These are phyloP conservation scores for Singerocomus inundabilis DNA, from an alignment of 1,284 basidiomycete species.

Conservation along the genomic window DNA sequence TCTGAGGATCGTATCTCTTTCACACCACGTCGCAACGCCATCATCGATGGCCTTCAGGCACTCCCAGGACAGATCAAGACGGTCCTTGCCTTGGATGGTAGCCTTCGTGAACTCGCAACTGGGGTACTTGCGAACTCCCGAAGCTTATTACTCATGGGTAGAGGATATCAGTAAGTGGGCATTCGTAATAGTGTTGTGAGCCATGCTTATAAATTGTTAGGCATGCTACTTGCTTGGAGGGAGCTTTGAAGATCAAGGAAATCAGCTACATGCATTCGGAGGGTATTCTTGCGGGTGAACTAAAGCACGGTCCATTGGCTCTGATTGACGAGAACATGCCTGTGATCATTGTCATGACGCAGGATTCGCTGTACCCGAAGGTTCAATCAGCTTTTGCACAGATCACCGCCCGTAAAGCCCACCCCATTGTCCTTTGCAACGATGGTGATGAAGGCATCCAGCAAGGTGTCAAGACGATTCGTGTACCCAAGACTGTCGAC, in stretches of 20 bases:
- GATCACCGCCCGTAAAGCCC: slow-evolving; percentile 96
- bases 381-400: slow-evolving; percentile 95
- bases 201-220: slow-evolving; percentile 32
- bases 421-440: slow-evolving; percentile 95
- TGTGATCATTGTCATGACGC: slow-evolving; percentile 98
- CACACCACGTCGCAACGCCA: slow-evolving; percentile 85
- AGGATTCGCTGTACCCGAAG: slow-evolving; percentile 98
- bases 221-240: slow-evolving; percentile 96
- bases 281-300: slow-evolving; percentile 94
- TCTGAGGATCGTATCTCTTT: slow-evolving; percentile 96
- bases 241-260: slow-evolving; percentile 99
- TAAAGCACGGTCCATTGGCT: slow-evolving; percentile 98
- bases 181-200: no score
- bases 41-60: slow-evolving; percentile 91
- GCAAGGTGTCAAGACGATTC: slow-evolving; percentile 79
- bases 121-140: slow-evolving; percentile 79
- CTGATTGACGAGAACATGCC: slow-evolving; percentile 98
- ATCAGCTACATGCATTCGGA: slow-evolving; percentile 93
- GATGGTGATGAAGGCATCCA: slow-evolving; percentile 87
- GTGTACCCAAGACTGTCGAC: slow-evolving; percentile 93
- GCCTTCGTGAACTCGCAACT: slow-evolving; percentile 81
- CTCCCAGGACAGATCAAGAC: slow-evolving; percentile 89
- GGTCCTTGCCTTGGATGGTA: slow-evolving; percentile 81
- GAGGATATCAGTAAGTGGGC: slow-evolving; percentile 85
- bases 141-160: slow-evolving; percentile 94